Evolutionary conservation across 148 eudicot species (phyloP), one percentile per base, ranked within the genome.

Genomic region (Hydrangea macrophylla): DNA sequence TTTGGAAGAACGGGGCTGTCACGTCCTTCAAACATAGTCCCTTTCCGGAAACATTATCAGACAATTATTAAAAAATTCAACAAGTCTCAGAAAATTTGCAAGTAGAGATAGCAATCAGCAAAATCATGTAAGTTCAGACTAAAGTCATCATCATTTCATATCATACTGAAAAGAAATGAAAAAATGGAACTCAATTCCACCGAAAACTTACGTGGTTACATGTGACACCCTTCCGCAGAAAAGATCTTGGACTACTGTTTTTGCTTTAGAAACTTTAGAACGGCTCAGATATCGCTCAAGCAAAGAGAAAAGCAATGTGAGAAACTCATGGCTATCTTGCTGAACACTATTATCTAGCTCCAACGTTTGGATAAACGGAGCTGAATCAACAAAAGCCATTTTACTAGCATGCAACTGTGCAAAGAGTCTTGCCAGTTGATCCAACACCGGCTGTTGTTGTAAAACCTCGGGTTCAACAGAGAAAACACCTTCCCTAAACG

Each of bases 261-360:
- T 84, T 2, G 96, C 96, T 67, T 82, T 78, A 27, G 76, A 66
- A 80, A 81, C 82, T 72, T 73, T 79, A 18, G 92, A 94, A 65
- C 70, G 75, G 76, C 91, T 84, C 68, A 94, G 75, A 66, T 97
- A 94, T 61, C 78, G 86, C 73, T 94, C 98, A 50, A 94, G 91
- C 88, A 94, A 84, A 50, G 96, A 90, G 68, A 90, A 82, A 42
- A 94, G 91, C 81, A 94, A 74, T 42, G 98, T 94, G 22, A 94
- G 89, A 75, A 94, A 94, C 79, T 94, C 98, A 40, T 94, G 96
- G 76, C 97, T 90, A 69, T 94, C 98, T 81, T 94, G 98, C 68
- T 94, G 98, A 78, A 90, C 89, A 69, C 92, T 89, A 75, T 94
- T 90, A 80, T 94, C 98, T 57, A 94, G 82, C 78, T 90, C 98